Evolutionary conservation across 257 asterid genomes (phyloP), one percentile per base, ranked within the genome.

Genomic region (Dorcoceras hygrometricum): DNA sequence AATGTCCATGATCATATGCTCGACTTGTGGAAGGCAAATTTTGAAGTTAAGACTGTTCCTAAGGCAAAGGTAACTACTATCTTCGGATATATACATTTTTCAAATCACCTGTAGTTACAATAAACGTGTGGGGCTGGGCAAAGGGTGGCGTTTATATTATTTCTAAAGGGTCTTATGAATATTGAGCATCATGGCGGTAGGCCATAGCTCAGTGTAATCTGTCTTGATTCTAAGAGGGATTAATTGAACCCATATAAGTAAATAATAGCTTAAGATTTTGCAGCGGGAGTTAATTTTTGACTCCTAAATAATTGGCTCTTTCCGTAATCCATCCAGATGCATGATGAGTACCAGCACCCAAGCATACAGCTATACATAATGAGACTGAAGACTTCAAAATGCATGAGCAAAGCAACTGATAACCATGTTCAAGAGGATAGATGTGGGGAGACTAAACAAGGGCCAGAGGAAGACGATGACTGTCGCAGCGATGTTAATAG

Each of bases 1-100:
- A 87, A 68, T 70, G 99, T 94, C 71, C 99, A 94, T 65, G 97
- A 90, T 62, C 83, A 70, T 71, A 94, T 94, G 99, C 92, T 94
- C 63, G 90, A 85, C 18, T 64, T 83, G 76, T 91, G 95, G 95
- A 86, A 82, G 83, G 79, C 76, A 67, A 57, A 89, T 72, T 91
- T 89, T 56, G 89, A 83, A 72, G 95, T 88, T 70, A 87, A 89
- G 85, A 71, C 75, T 58, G 85, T 89, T 76, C 83, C 99, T 26
- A 90, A 79, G 84, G 66, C 95, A 65, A 93, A 93, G 97, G 99
- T 89, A 72, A 23, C 9, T 59, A 2, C 4, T 12, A n/a, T 26
- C 29, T 59, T 22, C 12, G 67, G 20, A 60, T 20, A 14, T 64
- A 24, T 32, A 43, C 0, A 39, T 12, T 18, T 12, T 18, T 3